These are phyloP conservation scores for Globisporangium megalacanthum DNA, from an alignment of 352 stramenopile species.

Conservation along the genomic window DNA sequence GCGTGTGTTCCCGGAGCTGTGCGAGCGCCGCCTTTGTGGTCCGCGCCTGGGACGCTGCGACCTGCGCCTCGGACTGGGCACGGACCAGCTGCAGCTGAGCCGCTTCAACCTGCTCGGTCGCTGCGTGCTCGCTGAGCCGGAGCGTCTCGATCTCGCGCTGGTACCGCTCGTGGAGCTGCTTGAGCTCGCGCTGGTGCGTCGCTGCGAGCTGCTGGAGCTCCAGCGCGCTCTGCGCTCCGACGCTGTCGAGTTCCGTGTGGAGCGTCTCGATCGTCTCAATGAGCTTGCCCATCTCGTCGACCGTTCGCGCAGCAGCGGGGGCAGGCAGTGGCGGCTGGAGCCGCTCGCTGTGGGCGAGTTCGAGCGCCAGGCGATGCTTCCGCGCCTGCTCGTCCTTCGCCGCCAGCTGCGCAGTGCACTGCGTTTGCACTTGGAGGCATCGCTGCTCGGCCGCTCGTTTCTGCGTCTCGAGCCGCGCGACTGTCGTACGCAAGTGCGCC, in stretches of 20 bases:
- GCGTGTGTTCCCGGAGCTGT: conserved; percentile 41
- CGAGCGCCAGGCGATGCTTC: conserved; percentile 46
- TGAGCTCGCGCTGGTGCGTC: conserved; percentile 46
- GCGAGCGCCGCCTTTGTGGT: conserved; percentile 40
- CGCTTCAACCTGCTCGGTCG: conserved; percentile 49
- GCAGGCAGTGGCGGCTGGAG: conserved; percentile 3
- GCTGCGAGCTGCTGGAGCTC: conserved; percentile 28
- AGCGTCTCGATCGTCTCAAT: conserved; percentile 75
- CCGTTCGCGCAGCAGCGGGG: conserved; percentile 8
- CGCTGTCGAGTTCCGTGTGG: conserved; percentile 49
- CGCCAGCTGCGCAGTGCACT: conserved; percentile 31
- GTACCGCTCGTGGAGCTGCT: conserved; percentile 59
- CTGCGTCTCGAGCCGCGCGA: conserved; percentile 21
- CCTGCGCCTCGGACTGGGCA: conserved; percentile 47
- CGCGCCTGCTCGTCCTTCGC: conserved; percentile 56
- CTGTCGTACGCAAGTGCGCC: conserved; percentile 18
- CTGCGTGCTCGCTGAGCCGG: conserved; percentile 51
- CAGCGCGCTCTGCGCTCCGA: conserved; percentile 32
- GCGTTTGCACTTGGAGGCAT: conserved; percentile 28
- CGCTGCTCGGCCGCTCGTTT: conserved; percentile 40
- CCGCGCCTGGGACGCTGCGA: conserved; percentile 45
- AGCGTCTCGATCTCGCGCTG: conserved; percentile 61
- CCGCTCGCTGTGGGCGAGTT: conserved; percentile 29
- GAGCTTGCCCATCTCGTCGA: conserved; percentile 36
- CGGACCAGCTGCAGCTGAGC: conserved; percentile 39